These are phyloP conservation scores for Penicillium corylophilum DNA, from an alignment of 2,329 filamentous ascomycete genomes.

Conservation along the genomic window DNA sequence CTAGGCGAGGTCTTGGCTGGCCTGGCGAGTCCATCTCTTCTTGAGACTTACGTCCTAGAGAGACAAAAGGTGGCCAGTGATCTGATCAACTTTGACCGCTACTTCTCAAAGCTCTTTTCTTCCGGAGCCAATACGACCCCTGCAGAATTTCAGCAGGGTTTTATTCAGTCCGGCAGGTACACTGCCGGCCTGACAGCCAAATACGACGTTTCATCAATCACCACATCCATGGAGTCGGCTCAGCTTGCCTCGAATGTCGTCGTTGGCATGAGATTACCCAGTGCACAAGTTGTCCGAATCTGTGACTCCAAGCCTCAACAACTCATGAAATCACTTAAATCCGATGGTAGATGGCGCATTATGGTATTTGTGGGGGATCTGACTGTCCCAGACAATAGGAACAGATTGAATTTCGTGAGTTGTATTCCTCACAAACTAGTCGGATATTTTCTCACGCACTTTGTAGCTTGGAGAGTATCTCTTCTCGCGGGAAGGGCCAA, in stretches of 20 bases:
- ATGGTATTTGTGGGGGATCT: constrained; percentile 52
- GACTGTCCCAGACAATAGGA: constrained; percentile 18
- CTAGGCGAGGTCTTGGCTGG: constrained; percentile 52
- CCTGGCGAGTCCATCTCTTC: constrained; percentile 42
- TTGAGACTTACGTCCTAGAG: constrained; percentile 57
- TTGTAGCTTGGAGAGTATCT: constrained; percentile 43
- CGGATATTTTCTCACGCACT: constrained; percentile 5
- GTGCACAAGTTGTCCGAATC: constrained; percentile 58
- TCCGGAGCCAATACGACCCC: constrained; percentile 44
- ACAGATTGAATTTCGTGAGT: constrained; percentile 42
- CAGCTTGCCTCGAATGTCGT: constrained; percentile 38
- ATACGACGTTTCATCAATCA: constrained; percentile 55
- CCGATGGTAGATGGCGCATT: constrained; percentile 54
- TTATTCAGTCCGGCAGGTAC: constrained; percentile 58
- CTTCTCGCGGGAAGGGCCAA: constrained; percentile 41
- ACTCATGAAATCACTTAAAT: constrained; percentile 49
- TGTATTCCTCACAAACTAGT: background rate
- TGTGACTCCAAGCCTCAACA: constrained; percentile 60
- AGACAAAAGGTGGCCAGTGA: constrained; percentile 55
- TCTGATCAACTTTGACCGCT: constrained; percentile 61
- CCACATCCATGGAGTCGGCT: constrained; percentile 34
- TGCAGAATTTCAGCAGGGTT: constrained; percentile 56
- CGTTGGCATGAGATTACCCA: constrained; percentile 53
- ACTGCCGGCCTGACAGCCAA: constrained; percentile 59
- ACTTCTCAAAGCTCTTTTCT: constrained; percentile 55